phyloP scores from a whole-genome alignment of 257 asterid species.

The Cordia subcordata region DNA sequence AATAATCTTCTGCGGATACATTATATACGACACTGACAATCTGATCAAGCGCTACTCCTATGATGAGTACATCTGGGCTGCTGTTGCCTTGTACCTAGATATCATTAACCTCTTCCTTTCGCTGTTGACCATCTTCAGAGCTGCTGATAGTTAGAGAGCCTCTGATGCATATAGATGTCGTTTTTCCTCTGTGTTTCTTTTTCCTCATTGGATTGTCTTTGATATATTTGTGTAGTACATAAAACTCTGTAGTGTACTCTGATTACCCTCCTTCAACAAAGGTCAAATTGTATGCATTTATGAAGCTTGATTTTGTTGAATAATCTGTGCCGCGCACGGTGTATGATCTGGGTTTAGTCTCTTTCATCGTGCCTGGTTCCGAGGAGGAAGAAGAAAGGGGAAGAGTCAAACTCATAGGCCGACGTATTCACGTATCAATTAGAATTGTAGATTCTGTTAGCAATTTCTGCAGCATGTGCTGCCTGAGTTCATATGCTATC shows the following conservation, averaged over 20 bases:
- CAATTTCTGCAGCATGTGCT: no score
- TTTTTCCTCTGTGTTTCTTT: no score
- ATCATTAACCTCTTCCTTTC: conserved; percentile 32
- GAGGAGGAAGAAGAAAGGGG: no score
- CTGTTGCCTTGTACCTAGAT: conserved; percentile 36
- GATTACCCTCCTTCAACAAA: no score
- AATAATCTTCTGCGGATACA: conserved; percentile 28
- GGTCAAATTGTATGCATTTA: neutral
- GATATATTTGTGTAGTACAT: neutral
- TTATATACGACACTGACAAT: conserved; percentile 36
- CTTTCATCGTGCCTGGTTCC: neutral
- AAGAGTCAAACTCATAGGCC: no score
- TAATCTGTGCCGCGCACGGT: no score
- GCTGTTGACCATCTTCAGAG: conserved; percentile 17
- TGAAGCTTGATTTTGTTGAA: neutral
- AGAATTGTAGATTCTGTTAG: no score
- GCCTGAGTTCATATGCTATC: no score
- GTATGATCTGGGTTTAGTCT: no score
- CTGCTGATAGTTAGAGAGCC: conserved; percentile 8
- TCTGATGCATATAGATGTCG: neutral
- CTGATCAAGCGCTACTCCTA: conserved; percentile 36
- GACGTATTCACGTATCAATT: no score
- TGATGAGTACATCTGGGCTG: conserved; percentile 50
- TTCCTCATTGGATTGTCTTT: neutral
- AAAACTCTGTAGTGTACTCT: no score